Conservation (phyloP, 305 asterid genomes). For the Rubia occidens region DNA sequence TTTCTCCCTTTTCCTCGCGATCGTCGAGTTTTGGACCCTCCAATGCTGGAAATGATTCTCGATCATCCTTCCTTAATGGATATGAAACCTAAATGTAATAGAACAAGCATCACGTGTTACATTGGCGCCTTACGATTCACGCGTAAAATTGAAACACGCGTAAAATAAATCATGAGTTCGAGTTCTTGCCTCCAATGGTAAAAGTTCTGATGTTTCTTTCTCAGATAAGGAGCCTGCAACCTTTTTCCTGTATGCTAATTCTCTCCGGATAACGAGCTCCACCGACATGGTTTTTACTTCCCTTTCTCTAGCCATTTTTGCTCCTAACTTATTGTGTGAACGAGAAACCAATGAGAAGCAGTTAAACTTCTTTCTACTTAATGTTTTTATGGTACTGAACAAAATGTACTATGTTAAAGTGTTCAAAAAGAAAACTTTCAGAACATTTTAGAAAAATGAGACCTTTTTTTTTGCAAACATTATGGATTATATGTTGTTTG, state of each 20-base stretch:
- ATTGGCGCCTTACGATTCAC: too few relatives aligned
- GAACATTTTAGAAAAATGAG: background rate
- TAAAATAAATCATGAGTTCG: background rate
- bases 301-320: slow-evolving; percentile 28
- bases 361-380: background rate
- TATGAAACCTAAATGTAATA: background rate
- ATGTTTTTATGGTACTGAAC: background rate
- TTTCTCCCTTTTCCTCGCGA: background rate
- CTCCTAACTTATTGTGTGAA: background rate
- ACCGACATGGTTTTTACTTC: slow-evolving; percentile 13
- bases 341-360: background rate
- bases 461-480: background rate
- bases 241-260: slow-evolving; percentile 23
- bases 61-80: background rate
- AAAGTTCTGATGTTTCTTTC: background rate
- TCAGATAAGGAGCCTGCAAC: slow-evolving; percentile 15
- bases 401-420: background rate
- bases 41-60: background rate
- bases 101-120: too few relatives aligned
- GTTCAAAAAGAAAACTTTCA: too few relatives aligned
- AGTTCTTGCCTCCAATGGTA: slow-evolving; percentile 22
- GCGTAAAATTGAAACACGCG: background rate
- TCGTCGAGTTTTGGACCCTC: background rate
- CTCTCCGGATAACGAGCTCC: slow-evolving; percentile 22
- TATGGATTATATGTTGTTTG: background rate